Base-by-base conservation (phyloP, 2,329 filamentous ascomycete genomes). In the Stagonosporopsis cucurbitacearum region DNA sequence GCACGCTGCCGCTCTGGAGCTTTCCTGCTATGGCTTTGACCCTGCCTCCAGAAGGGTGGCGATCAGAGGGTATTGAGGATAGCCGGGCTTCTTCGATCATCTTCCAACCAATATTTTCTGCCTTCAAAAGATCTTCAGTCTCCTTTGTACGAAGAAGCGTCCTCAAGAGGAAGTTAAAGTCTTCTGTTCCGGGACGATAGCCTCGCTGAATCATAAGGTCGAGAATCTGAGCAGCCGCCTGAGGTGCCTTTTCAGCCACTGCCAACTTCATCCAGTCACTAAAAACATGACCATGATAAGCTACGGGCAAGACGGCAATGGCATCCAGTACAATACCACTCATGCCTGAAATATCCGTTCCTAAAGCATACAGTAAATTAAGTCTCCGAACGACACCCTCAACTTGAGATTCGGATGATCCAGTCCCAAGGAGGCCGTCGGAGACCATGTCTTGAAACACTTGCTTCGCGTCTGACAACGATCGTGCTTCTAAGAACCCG, bases 401-500 rank as follows among this genome's bases (percentile, higher is more conserved):
- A 15, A 70, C 43, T 15, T 58, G 32, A 8, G 42, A 30, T 7
- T 50, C 68, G 4, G 74, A 75, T 22, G 76, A 80, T 46, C 80
- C 76, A n/a, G 77, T 69, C n/a, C 73, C 69, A 2, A 73, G 53
- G 9, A 75, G 74, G 41, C 77, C 76, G 54, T 76, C 71, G 7
- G 83, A 85, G 86, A 96, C 92, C 92, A 96, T 96, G 72, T 96
- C 91, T 64, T 89, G 90, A 73, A 96, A 96, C 0, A 91, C 86
- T 49, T 86, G 85, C 50, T 94, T 81, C 0, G 90, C 91, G 57
- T 87, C 82, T 57, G 89, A 84, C 6, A 85, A 80, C 55, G 87
- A 81, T 49, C 86, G 84, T 6, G 85, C 82, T 20, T 86, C 80
- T 23, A 96, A 77, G 67, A 96, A 91, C 40, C 84, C 84, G 19